Conservation (phyloP, 768 basidiomycete genomes). For the Cystoderma amianthinum region DNA sequence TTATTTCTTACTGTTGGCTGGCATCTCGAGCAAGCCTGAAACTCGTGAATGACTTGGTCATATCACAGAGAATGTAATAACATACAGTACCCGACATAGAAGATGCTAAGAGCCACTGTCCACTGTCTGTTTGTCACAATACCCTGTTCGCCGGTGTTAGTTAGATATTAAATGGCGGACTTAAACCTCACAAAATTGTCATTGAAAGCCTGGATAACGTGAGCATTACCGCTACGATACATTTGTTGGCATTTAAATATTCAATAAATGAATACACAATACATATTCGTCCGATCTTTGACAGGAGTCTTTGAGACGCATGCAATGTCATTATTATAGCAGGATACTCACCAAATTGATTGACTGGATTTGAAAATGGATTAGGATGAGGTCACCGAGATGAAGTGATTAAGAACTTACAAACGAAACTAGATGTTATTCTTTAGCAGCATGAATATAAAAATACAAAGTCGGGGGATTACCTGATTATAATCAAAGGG, state of each 20-base stretch:
- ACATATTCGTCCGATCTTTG: conserved; percentile 54
- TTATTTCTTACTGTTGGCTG: conserved; percentile 35
- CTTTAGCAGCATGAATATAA: background rate
- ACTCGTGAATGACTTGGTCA: background rate
- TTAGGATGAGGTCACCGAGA: conserved; percentile 6
- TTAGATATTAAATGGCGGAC: background rate
- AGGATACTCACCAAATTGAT: conserved; percentile 34
- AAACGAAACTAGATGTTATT: conserved; percentile 31
- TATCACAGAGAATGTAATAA: background rate
- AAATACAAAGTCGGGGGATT: conserved; percentile 6
- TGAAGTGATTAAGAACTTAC: conserved; percentile 22
- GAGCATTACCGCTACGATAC: conserved; percentile 45
- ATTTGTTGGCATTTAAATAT: background rate
- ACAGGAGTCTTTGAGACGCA: background rate
- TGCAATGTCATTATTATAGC: background rate
- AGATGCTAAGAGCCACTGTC: conserved; percentile 51
- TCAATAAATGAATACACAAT: conserved; percentile 1
- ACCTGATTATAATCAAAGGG: conserved; percentile 44
- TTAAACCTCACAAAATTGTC: conserved; percentile 35
- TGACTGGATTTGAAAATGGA: conserved; percentile 20
- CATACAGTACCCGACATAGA: conserved; percentile 55
- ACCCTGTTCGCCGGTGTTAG: conserved; percentile 21
- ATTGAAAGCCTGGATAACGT: conserved; percentile 45
- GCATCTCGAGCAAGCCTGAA: conserved; percentile 48
- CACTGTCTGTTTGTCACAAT: conserved; percentile 47